Percentiles rank a stretch among this genome's conserved stretches.
Conservation (phyloP, 73 alveolate genomes). For the Uronychia setigera region DNA sequence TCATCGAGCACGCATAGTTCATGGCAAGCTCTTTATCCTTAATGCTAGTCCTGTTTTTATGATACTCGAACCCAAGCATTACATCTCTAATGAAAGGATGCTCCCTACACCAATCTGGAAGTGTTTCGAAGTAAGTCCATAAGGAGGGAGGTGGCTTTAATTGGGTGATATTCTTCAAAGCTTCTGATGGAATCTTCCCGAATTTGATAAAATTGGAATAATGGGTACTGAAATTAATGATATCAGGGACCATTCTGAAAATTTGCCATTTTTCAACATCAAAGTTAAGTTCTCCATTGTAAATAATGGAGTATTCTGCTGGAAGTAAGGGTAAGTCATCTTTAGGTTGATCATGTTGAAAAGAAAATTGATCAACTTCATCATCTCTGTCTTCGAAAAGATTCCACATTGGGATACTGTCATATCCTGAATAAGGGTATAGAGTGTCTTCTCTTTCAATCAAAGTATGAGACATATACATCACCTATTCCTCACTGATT, state of each 20-base stretch:
- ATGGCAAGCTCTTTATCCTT: constrained; percentile 25
- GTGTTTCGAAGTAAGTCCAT: constrained; percentile 27
- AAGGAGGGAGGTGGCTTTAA: constrained; percentile 29
- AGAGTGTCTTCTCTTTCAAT: not conserved
- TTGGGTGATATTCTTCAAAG: constrained; percentile 2
- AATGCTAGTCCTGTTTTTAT: not conserved
- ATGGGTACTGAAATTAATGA: not conserved
- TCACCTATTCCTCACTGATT: not conserved
- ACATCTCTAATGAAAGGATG: constrained; percentile 36
- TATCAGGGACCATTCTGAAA: constrained; percentile 26
- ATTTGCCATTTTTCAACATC: constrained; percentile 6
- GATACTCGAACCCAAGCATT: constrained; percentile 33
- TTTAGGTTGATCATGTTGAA: not conserved
- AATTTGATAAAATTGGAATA: not conserved
- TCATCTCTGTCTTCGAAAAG: not conserved
- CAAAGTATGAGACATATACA: not conserved
- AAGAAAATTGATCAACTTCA: not conserved
- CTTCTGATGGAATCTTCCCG: too few relatives aligned
- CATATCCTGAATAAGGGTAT: not conserved
- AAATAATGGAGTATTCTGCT: not conserved
- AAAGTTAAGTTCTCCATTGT: constrained; percentile 4
- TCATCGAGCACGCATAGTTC: constrained; percentile 34
- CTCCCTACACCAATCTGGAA: constrained; percentile 44
- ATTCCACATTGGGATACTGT: not conserved
- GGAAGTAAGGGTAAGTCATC: constrained; percentile 31